Conservation (phyloP, 345 rosid species). For the Camelina sativa region DNA sequence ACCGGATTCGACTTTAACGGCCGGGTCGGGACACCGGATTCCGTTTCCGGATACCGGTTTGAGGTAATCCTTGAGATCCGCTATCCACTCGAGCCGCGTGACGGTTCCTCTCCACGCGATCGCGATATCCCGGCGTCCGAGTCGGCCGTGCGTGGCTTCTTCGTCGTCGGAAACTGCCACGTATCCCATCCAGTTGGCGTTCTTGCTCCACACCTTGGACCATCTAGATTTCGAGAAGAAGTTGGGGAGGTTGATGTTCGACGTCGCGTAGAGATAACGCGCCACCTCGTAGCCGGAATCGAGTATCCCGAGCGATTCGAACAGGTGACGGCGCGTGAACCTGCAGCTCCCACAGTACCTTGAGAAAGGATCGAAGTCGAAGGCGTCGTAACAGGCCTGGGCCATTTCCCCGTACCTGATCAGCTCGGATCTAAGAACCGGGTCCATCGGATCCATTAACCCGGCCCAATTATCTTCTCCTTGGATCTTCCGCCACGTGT, state of each 20-base stretch:
- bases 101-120: conserved; percentile 77
- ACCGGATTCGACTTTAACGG: conserved; percentile 71
- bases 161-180: conserved; percentile 63
- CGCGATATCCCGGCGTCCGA: conserved; percentile 68
- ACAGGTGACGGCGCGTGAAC: conserved; percentile 52
- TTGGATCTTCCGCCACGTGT: conserved; percentile 64
- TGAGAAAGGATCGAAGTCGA: conserved; percentile 71
- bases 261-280: conserved; percentile 67
- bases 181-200: conserved; percentile 82
- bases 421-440: conserved; percentile 64
- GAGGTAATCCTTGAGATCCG: conserved; percentile 66
- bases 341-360: conserved; percentile 68
- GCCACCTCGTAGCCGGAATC: conserved; percentile 57
- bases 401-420: conserved; percentile 82
- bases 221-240: conserved; percentile 75
- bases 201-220: conserved; percentile 73
- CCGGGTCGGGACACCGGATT: conserved; percentile 62
- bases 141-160: conserved; percentile 19
- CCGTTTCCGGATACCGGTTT: conserved; percentile 51
- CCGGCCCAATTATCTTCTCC: conserved; percentile 73
- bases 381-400: conserved; percentile 73
- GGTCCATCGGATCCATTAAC: conserved; percentile 69
- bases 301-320: conserved; percentile 52
- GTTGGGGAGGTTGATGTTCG: conserved; percentile 66
- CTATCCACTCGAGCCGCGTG: conserved; percentile 70